Conservation (phyloP, 768 basidiomycete genomes). For the Botryobasidium botryosum region DNA sequence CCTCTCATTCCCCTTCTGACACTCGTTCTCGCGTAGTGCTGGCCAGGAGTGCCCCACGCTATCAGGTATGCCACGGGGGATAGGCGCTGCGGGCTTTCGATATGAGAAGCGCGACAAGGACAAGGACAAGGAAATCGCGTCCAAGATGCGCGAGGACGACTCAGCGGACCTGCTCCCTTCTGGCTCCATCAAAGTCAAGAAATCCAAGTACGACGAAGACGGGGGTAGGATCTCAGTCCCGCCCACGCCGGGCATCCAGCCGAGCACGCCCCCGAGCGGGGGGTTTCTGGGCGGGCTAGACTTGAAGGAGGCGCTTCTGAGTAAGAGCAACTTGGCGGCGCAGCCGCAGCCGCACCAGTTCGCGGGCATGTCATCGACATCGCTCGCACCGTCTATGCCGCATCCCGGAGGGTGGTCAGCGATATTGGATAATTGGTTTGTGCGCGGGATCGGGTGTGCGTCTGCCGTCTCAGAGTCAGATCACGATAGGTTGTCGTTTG, state of each 20-base stretch:
- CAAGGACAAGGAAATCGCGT: conserved; percentile 2
- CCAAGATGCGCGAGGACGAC: neutral
- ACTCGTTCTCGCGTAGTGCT: conserved; percentile 1
- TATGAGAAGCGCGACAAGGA: conserved; percentile 3
- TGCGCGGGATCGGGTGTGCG: conserved; percentile 31
- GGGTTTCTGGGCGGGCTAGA: neutral
- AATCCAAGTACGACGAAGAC: neutral
- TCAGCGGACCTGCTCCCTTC: neutral
- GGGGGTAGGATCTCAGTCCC: neutral
- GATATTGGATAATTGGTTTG: conserved; percentile 17
- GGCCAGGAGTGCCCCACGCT: conserved; percentile 12
- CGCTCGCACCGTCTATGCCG: too few species aligned
- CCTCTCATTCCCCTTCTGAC: neutral
- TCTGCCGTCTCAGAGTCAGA: too few species aligned
- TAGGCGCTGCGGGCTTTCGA: conserved; percentile 9
- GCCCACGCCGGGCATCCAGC: neutral
- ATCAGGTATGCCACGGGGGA: conserved; percentile 6
- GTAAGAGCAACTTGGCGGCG: conserved; percentile 1
- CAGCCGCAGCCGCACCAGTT: neutral
- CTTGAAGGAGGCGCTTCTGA: conserved; percentile 1
- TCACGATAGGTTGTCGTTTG: too few species aligned
- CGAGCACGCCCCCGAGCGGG: neutral
- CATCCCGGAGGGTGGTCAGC: conserved; percentile 11
- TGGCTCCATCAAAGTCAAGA: neutral
- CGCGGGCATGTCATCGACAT: conserved; percentile 2